These are phyloP conservation scores for Cystobasidium sp. DNA, from an alignment of 1,284 basidiomycete genomes.

Conservation along the genomic window DNA sequence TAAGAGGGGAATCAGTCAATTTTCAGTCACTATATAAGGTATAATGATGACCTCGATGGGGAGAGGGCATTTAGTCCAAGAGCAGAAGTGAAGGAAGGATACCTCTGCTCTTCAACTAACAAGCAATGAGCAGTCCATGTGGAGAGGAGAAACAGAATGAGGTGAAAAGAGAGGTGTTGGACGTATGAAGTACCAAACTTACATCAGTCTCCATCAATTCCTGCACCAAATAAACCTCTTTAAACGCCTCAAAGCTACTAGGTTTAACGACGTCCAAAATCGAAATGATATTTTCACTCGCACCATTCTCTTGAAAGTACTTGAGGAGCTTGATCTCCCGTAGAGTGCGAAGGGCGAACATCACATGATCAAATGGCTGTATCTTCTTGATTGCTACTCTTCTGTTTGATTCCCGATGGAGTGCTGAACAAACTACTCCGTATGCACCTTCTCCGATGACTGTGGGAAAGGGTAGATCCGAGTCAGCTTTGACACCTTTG, in stretches of 20 bases:
- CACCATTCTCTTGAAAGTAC: slow-evolving; percentile 67
- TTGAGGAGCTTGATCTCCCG: slow-evolving; percentile 85
- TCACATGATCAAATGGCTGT: slow-evolving; percentile 81
- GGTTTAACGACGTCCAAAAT: slow-evolving; percentile 94
- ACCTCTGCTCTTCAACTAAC: too few relatives aligned
- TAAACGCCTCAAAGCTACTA: slow-evolving; percentile 83
- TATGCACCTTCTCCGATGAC: slow-evolving; percentile 60
- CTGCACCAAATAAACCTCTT: slow-evolving; percentile 82
- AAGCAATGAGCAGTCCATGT: too few relatives aligned
- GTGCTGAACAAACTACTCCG: slow-evolving; percentile 55
- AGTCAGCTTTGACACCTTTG: not conserved
- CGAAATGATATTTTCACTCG: slow-evolving; percentile 74
- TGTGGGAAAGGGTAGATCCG: slow-evolving; percentile 42
- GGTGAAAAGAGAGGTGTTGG: not conserved
- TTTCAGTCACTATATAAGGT: not conserved
- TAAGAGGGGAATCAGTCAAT: not conserved
- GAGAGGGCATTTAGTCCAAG: too few relatives aligned
- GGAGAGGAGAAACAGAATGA: too few relatives aligned
- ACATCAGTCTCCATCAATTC: slow-evolving; percentile 83
- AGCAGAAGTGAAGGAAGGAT: too few relatives aligned
- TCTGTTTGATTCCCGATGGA: slow-evolving; percentile 51
- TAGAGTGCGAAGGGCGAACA: slow-evolving; percentile 68
- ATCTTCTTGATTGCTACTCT: slow-evolving; percentile 65
- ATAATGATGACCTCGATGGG: too few relatives aligned
- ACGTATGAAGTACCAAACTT: not conserved